A percentile compares a stretch with the other conserved stretches of the same genome.
phyloP scores from a whole-genome alignment of 202 grass and related monocot species.

The Zizania palustris region DNA sequence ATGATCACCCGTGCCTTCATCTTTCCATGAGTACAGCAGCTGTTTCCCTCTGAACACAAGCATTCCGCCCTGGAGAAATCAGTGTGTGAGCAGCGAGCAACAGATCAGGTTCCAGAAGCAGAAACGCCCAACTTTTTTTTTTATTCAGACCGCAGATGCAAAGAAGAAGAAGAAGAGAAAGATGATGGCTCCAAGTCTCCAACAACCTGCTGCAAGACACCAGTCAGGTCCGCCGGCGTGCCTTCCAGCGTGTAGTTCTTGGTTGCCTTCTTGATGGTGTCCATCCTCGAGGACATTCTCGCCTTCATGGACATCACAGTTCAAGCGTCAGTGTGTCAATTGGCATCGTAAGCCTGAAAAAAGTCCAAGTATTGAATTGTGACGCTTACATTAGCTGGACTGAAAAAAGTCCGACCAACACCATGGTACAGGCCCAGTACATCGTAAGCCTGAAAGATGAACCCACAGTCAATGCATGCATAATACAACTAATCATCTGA shows the following conservation, averaged over 20 bases:
- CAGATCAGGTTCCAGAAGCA: not conserved
- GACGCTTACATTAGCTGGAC: slow-evolving; percentile 71
- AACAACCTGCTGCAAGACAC: slow-evolving; percentile 77
- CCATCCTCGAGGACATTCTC: slow-evolving; percentile 76
- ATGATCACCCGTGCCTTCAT: slow-evolving; percentile 87
- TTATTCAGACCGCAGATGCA: not conserved
- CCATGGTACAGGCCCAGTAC: slow-evolving; percentile 76
- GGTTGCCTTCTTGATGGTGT: slow-evolving; percentile 64
- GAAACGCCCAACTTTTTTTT: not conserved
- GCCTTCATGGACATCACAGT: slow-evolving; percentile 41
- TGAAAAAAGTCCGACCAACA: slow-evolving; percentile 70
- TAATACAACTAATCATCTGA: not conserved
- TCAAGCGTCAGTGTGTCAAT: not conserved
- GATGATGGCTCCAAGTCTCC: slow-evolving; percentile 1
- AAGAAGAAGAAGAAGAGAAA: not conserved
- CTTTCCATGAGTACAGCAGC: slow-evolving; percentile 78
- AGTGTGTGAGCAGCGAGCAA: not conserved
- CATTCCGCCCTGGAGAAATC: slow-evolving; percentile 73
- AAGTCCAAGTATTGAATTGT: not conserved
- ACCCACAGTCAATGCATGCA: no score
- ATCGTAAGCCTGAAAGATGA: slow-evolving; percentile 66
- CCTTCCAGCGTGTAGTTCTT: slow-evolving; percentile 84
- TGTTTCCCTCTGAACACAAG: slow-evolving; percentile 86
- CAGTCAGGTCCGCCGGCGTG: slow-evolving; percentile 58
- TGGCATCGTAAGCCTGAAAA: no score